Percentiles rank a stretch among this genome's conserved stretches.
Conservation (phyloP, 495 filamentous ascomycete genomes). For the Cladorrhinum samala region DNA sequence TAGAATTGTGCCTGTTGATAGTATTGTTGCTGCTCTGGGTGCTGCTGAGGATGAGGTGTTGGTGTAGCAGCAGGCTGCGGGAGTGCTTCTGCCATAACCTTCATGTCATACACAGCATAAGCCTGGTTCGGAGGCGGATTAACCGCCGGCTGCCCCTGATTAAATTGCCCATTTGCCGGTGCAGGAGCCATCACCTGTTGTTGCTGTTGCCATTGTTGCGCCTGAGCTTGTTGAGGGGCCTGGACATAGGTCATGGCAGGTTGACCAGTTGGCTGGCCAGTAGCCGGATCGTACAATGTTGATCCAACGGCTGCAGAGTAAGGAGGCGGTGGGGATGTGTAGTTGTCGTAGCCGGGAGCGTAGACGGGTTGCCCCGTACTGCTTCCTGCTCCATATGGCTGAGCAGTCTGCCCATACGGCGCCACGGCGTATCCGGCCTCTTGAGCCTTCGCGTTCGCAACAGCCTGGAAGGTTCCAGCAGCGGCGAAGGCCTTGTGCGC, state of each 20-base stretch:
- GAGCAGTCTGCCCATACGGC: background rate
- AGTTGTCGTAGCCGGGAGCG: background rate
- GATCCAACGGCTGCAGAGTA: background rate
- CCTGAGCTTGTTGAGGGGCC: background rate
- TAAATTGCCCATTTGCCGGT: background rate
- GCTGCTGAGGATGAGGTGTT: background rate
- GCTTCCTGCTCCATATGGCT: background rate
- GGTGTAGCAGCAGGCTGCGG: background rate
- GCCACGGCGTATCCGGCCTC: conserved; percentile 33
- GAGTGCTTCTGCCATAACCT: background rate
- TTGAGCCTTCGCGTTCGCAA: conserved; percentile 27
- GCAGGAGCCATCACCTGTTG: background rate
- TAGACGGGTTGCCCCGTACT: background rate
- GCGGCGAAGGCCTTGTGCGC: conserved; percentile 17
- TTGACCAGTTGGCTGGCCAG: background rate
- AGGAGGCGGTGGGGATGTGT: background rate
- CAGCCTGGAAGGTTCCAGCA: conserved; percentile 13
- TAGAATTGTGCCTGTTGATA: no score
- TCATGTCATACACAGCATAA: background rate
- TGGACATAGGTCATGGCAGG: background rate
- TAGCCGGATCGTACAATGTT: background rate
- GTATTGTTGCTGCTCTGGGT: background rate
- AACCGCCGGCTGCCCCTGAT: background rate
- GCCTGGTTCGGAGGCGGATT: background rate
- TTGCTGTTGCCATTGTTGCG: background rate